Percentiles rank a stretch among this genome's conserved stretches.
phyloP scores from a whole-genome alignment of 495 filamentous ascomycete genomes.

The Talaromyces ruber region DNA sequence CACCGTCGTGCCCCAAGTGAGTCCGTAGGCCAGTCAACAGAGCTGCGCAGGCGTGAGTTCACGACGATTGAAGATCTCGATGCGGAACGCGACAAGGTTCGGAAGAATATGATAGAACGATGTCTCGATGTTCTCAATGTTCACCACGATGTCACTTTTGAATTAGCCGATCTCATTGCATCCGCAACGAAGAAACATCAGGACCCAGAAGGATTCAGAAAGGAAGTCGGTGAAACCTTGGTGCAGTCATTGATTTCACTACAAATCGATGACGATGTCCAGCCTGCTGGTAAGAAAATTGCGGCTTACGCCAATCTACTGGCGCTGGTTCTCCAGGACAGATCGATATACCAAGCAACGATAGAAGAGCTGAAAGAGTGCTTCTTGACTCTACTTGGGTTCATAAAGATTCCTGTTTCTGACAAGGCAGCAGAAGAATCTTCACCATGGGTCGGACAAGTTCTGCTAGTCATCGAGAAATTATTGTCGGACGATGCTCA shows the following conservation, averaged over 20 bases:
- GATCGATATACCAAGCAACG: conserved; percentile 69
- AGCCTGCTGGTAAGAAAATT: conserved; percentile 68
- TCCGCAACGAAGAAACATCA: conserved; percentile 63
- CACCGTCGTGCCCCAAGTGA: conserved; percentile 5
- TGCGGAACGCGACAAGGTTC: conserved; percentile 60
- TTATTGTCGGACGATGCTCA: conserved; percentile 81
- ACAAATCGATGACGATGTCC: conserved; percentile 61
- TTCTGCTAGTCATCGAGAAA: conserved; percentile 84
- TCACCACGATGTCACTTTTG: conserved; percentile 83
- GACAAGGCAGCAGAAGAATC: conserved; percentile 61
- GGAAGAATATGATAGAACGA: conserved; percentile 74
- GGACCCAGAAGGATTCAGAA: conserved; percentile 53
- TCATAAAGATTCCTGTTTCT: conserved; percentile 58
- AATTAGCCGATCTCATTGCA: conserved; percentile 77
- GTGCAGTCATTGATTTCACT: conserved; percentile 84
- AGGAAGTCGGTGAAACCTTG: conserved; percentile 74
- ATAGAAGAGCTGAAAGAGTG: conserved; percentile 70
- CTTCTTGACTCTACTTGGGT: conserved; percentile 64
- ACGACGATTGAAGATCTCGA: conserved; percentile 78
- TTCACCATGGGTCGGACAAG: conserved; percentile 85
- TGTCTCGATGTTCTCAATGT: conserved; percentile 83
- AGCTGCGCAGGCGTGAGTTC: conserved; percentile 26
- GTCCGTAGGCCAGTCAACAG: conserved; percentile 14
- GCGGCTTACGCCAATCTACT: conserved; percentile 90
- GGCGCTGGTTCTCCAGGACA: conserved; percentile 76